Base-by-base conservation (phyloP, 1,139 yeast species). In the Taphrina pruni region DNA sequence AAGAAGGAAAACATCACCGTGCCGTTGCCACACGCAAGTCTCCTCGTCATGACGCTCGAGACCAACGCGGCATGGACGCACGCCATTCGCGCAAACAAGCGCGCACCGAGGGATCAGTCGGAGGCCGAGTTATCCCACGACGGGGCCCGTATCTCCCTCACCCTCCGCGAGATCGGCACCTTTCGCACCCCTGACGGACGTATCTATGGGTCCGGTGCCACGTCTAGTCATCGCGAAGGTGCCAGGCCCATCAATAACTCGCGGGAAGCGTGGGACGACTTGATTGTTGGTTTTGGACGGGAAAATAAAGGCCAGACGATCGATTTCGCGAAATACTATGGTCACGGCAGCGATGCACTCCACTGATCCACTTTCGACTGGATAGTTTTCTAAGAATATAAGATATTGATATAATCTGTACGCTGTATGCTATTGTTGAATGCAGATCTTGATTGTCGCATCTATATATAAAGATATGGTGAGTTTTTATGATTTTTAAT, bases 51-150 rank as follows among this genome's bases (percentile, higher is more conserved):
- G 36, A 72, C 73, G 14, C 67, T 62, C 2, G 57, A 65, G 4
- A 73, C 74, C n/a, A 73, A 73, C 54, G 61, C 60, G 48, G 67
- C 61, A 14, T 73, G 73, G 73, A 69, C 72, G 17, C 75, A 73
- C 51, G 73, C 71, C 14, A 73, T 73, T 41, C 71, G 73, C 12
- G 69, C 73, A 8, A 73, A 72, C 65, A 68, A 67, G 54, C 65
- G 72, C 6, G 61, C 56, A 9, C 41, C n/a, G 1, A 52, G 46
- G 7, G 69, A 66, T 1, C 55, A 64, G 46, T 8, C 52, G 4
- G 50, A 35, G 21, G 65, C 52, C 14, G 66, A 70, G 56, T n/a
- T 6, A n/a, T 68, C 65, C n/a, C 70, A 68, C 51, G 61, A 54
- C 35, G 73, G 70, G 9, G 66, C 66, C 6, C 69, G 75, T 12